phyloP scores from a whole-genome alignment of 495 filamentous ascomycete genomes.

The Penicillium canescens region DNA sequence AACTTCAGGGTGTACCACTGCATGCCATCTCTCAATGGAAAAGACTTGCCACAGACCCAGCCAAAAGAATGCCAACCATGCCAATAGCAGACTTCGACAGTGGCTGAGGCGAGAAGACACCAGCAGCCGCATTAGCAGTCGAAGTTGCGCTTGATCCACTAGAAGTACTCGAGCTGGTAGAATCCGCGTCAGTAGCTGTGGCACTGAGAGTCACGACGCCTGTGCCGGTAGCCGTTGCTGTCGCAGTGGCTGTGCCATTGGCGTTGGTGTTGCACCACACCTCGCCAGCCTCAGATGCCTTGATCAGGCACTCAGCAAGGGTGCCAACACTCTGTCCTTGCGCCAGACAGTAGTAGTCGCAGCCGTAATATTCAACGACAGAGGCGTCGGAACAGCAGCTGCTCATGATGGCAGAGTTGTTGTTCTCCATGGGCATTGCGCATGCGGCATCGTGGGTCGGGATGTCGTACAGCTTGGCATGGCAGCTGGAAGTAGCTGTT shows the following conservation, averaged over 20 bases:
- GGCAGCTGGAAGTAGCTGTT: constrained; percentile 27
- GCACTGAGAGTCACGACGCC: constrained; percentile 19
- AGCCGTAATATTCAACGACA: constrained; percentile 42
- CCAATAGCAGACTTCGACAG: constrained; percentile 17
- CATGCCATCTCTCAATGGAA: not conserved
- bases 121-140: constrained; percentile 14
- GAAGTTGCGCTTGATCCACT: constrained; percentile 13
- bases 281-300: constrained; percentile 27
- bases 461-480: constrained; percentile 32
- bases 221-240: constrained; percentile 32
- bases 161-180: constrained; percentile 14
- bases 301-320: constrained; percentile 37
- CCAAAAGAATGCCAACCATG: constrained; percentile 10
- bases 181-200: constrained; percentile 9
- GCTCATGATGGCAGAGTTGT: constrained; percentile 37
- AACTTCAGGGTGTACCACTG: too few species aligned
- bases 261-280: constrained; percentile 39
- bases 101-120: constrained; percentile 1
- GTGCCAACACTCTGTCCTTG: constrained; percentile 34
- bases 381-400: constrained; percentile 38
- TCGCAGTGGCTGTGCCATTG: constrained; percentile 30
- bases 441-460: constrained; percentile 41
- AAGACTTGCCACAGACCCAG: constrained; percentile 7
- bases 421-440: constrained; percentile 29
- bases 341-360: constrained; percentile 45